Base-by-base conservation (phyloP, 768 basidiomycete species). In the Tephrocybe sp. region DNA sequence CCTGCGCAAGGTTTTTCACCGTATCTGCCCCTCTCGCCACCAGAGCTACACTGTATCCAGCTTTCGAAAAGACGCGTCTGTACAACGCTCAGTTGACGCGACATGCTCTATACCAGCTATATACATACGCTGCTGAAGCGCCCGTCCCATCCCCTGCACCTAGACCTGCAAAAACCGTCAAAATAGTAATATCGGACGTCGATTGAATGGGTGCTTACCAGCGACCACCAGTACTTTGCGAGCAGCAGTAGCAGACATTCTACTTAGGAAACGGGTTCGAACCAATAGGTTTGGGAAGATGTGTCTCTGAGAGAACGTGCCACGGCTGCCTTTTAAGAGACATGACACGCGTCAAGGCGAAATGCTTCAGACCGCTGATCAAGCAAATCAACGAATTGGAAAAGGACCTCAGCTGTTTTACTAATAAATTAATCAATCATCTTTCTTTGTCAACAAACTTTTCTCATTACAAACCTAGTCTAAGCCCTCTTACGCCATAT, bases 31-130 rank as follows among this genome's bases (percentile, higher is more conserved):
- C 78, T 42, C 85, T 73, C 11, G 85, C 83, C 33, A 89, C 72
- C 39, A 89, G 68, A 0, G 86, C 87, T 30, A 88, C 75, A 39
- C 73, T 78, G 60, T 87, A 89, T 0, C 86, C 86, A 26, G 77
- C 67, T 58, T 79, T 79, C 5, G 80, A 73, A 53, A 86, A 85
- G 13, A 79, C 56, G 26, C 80, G 83, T 14, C 85, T 85, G 56
- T 9, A 52, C 14, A 43, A 1, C 11, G 26, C 26, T 26, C 7
- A 26, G 22, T 14, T 52, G 54, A 42, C 26, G 26, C 3, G 26
- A 26, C 26, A 17, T 23, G 17, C 34, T 30, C 52, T 17, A 17
- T 4, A 48, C 39, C 9, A 40, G 17, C 17, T 38, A n/a, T 30
- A 40, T 40, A 68, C 78, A 56, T 62, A 84, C 83, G 82, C 83